A percentile compares a stretch with the other conserved stretches of the same genome.
phyloP scores from a whole-genome alignment of 345 rosid species.

The Eucalyptus cloeziana region DNA sequence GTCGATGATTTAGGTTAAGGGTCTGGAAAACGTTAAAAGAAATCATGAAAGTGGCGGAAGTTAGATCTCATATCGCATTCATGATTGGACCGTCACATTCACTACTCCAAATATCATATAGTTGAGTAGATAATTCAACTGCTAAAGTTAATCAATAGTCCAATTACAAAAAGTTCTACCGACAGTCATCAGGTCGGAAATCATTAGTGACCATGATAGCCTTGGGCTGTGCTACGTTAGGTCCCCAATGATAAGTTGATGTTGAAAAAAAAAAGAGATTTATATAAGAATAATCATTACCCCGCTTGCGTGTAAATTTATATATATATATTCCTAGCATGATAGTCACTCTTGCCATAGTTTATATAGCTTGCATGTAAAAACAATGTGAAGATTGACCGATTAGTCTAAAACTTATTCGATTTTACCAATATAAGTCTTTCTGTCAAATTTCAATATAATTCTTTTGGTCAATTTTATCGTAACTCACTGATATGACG shows the following conservation, averaged over 20 bases:
- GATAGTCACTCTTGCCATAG: background rate
- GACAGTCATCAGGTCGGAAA: background rate
- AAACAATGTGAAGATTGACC: background rate
- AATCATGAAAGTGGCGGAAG: background rate
- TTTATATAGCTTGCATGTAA: background rate
- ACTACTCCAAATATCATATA: background rate
- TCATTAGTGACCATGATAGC: background rate
- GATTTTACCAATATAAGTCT: background rate
- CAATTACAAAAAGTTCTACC: background rate
- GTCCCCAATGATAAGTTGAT: background rate
- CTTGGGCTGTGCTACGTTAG: background rate
- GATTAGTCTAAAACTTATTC: background rate
- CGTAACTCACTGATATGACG: fast-evolving
- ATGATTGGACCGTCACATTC: background rate
- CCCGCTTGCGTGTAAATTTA: background rate
- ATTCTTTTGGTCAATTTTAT: background rate
- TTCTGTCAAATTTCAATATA: background rate
- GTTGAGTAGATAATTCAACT: background rate
- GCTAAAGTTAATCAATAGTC: background rate
- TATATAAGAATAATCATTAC: background rate
- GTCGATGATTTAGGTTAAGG: background rate
- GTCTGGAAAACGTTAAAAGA: background rate
- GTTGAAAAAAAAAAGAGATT: background rate
- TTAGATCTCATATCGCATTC: background rate
- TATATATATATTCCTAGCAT: background rate